Evolutionary conservation across 345 rosid genomes (phyloP), one percentile per base, ranked within the genome.

Genomic region (Salix exigua): DNA sequence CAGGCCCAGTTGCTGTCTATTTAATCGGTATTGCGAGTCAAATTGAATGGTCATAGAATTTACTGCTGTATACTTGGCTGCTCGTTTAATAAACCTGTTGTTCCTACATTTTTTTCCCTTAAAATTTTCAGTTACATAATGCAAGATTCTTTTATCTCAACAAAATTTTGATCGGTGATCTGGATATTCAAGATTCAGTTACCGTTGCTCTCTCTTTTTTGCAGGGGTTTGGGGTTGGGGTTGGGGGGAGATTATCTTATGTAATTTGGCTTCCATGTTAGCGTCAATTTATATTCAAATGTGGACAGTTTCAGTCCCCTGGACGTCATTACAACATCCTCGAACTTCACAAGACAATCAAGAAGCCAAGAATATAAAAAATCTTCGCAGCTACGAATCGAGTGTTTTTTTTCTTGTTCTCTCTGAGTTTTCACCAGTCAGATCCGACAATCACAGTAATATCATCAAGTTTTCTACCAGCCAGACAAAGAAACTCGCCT

Each of bases 391-490:
- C 75, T 2, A 72, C 25, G 19, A 14, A 25, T 58, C 33, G 18
- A 10, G 11, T 37, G 7, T 40, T 28, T 18, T 30, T 17, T 30
- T 42, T 62, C 53, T 3, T 62, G 10, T 6, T 30, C n/a, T 31
- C 28, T 46, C 18, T 73, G 33, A 55, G 62, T 33, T 26, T 74
- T 42, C 25, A 46, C 14, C 35, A 33, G 33, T 60, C 64, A 31
- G 62, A 31, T 53, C 62, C 90, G 48, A 94, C 88, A 37, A 94
- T 85, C 71, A 90, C 98, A n/a, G 97, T 92, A 23, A 92, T 84
- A 76, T 91, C 97, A 68, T 91, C 93, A n/a, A 88, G 90, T 83
- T 93, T 95, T 77, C 99, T 97, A 82, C 97, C 97, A 91, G 91
- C 58, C 68, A 37, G 73, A 60, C 35, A 77, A 77, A 71, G 62